Base-by-base conservation (phyloP, 2,329 filamentous ascomycete genomes). In the Phialophora chinensis region DNA sequence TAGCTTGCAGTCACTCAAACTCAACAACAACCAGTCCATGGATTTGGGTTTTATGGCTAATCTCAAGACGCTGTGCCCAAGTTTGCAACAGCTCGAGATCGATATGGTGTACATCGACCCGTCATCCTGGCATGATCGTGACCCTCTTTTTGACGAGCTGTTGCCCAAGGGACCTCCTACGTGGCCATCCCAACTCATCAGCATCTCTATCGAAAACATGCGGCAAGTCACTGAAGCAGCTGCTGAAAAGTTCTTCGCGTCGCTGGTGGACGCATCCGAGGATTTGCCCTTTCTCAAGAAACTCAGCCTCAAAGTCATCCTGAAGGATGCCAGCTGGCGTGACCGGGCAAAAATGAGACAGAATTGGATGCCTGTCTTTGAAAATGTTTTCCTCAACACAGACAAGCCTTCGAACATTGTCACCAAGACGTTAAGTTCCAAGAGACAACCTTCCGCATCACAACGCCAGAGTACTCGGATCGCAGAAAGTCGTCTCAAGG, bases 11-110 rank as follows among this genome's bases (percentile, higher is more conserved):
- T 85, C 86, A 44, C 82, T 98, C 7, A 85, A 84, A 1, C 81
- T 97, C 4, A 86, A 90, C 61, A 91, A 96, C 77, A 96, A 96
- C 73, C 88, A 91, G 68, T 88, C 89, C 2, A 82, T 97, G 47
- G 90, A 88, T 72, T 79, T 97, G 49, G 87, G 85, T 0, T 97
- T 97, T 73, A 82, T 95, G 6, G 85, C 87, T 0, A 77, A 84
- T 29, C 79, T 98, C 54, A 87, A 86, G 20, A 76, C 80, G 3
- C 84, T 85, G 1, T 97, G 93, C 74, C 91, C 92, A 0, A 82
- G 84, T 3, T 82, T 98, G 5, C 83, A 89, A 73, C 84, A 86
- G 27, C 81, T 98, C 47, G 86, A 85, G 57, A 89, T 96, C 84
- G 91, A 96, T 72, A 81, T 96, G 60, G 89, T 87, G 14, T 95